These are phyloP conservation scores for Papiliotrema fonsecae DNA, from an alignment of 1,284 basidiomycete genomes.

Conservation along the genomic window DNA sequence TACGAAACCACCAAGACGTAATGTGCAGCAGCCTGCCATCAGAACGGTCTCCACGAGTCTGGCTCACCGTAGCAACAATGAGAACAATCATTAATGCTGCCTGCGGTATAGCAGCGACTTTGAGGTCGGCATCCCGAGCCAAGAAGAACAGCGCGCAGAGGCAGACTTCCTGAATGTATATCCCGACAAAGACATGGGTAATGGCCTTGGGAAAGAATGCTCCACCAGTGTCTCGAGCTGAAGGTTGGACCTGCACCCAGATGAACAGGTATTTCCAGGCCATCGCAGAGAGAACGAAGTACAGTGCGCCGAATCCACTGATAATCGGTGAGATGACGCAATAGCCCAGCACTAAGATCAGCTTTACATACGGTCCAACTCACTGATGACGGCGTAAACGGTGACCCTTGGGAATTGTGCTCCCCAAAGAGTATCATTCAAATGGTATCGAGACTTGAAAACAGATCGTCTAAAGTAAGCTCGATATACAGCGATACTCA, in stretches of 20 bases:
- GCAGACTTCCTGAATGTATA: constrained; percentile 79
- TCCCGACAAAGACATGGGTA: constrained; percentile 84
- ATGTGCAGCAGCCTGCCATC: constrained; percentile 60
- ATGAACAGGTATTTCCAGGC: constrained; percentile 87
- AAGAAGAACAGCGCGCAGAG: constrained; percentile 85
- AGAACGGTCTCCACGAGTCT: constrained; percentile 12
- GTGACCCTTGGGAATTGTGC: constrained; percentile 69
- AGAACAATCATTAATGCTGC: constrained; percentile 78
- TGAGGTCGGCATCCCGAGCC: constrained; percentile 54
- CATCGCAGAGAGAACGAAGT: constrained; percentile 79
- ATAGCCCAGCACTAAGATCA: constrained; percentile 62
- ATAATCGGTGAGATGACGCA: constrained; percentile 90
- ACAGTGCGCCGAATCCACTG: constrained; percentile 77
- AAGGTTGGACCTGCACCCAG: constrained; percentile 68
- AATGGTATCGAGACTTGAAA: constrained; percentile 46
- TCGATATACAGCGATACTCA: constrained; percentile 10
- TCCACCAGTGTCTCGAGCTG: constrained; percentile 78
- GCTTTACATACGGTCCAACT: constrained; percentile 41
- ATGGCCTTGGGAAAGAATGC: constrained; percentile 94
- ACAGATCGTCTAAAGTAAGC: constrained; percentile 47
- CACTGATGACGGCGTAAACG: constrained; percentile 71
- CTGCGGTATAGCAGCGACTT: constrained; percentile 62
- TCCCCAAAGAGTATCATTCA: constrained; percentile 60
- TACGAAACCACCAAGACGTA: constrained; percentile 61
- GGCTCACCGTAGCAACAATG: constrained; percentile 68